These are phyloP conservation scores for Phytophthora quininea DNA, from an alignment of 352 stramenopile genomes.

Conservation along the genomic window DNA sequence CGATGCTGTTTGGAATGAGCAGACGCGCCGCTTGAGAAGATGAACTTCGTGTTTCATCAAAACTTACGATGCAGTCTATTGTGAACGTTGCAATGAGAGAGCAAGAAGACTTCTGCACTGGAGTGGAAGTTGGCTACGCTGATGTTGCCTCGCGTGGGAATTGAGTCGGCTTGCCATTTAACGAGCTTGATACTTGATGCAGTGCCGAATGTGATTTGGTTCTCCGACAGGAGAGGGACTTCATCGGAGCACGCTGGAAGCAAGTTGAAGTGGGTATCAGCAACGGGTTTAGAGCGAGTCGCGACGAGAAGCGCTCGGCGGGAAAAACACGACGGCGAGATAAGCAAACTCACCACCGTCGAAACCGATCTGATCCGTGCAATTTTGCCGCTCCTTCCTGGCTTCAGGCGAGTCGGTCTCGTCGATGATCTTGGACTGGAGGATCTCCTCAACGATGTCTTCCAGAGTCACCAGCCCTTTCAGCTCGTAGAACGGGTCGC, in stretches of 20 bases:
- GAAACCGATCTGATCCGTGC: constrained; percentile 61
- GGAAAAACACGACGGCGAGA: constrained; percentile 20
- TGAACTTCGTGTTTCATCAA: background rate
- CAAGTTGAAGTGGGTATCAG: constrained; percentile 16
- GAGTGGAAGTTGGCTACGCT: too few relatives aligned
- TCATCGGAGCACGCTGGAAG: constrained; percentile 30
- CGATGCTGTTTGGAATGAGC: background rate
- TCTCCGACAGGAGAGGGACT: constrained; percentile 22
- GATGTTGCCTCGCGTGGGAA: background rate
- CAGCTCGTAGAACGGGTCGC: constrained; percentile 96
- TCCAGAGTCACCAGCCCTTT: constrained; percentile 98
- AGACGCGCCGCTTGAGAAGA: constrained; percentile 22
- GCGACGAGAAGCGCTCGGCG: constrained; percentile 15
- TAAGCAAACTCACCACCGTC: constrained; percentile 55
- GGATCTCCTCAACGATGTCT: constrained; percentile 98
- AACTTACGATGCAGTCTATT: background rate
- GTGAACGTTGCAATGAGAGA: background rate
- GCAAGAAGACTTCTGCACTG: too few relatives aligned
- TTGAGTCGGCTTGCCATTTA: constrained; percentile 3
- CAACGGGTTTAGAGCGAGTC: constrained; percentile 24
- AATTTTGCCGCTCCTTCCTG: constrained; percentile 49
- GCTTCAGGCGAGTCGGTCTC: constrained; percentile 89
- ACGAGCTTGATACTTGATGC: background rate
- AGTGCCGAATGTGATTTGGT: constrained; percentile 21
- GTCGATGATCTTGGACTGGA: constrained; percentile 96